Evolutionary conservation across 371 early-diverging fungal species (phyloP).

Genomic region (Mucor saturninus): DNA sequence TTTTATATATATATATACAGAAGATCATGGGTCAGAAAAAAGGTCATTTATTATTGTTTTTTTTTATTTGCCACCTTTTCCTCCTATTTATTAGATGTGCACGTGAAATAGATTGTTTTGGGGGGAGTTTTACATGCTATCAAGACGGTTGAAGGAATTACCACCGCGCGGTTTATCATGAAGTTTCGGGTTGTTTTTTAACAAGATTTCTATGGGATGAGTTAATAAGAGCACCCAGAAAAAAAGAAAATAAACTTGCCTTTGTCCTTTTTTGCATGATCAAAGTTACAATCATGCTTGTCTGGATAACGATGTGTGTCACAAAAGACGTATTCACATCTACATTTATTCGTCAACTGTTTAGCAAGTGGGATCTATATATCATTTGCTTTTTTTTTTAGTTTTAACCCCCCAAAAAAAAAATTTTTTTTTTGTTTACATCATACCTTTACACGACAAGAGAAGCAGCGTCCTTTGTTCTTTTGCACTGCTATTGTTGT

Average conservation of each 20-base stretch:
- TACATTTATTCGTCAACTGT: conserved; percentile 82
- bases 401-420: background rate
- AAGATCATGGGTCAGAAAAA: conserved; percentile 16
- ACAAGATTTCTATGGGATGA: conserved; percentile 56
- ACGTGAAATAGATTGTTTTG: background rate
- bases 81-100: background rate
- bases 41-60: background rate
- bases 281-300: conserved; percentile 81
- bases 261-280: conserved; percentile 74
- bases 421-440: background rate
- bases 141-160: conserved; percentile 77
- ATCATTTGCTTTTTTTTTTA: background rate
- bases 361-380: conserved; percentile 77
- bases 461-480: conserved; percentile 76
- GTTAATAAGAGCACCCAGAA: background rate
- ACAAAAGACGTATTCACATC: conserved; percentile 82
- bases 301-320: conserved; percentile 79
- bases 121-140: conserved; percentile 41
- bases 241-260: conserved; percentile 29
- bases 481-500: conserved; percentile 52
- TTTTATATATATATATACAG: background rate
- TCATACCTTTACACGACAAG: conserved; percentile 72
- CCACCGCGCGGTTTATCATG: conserved; percentile 80
- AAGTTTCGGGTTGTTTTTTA: conserved; percentile 81
- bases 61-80: conserved; percentile 9